These are phyloP conservation scores for Knufia fluminis DNA, from an alignment of 2,329 filamentous ascomycete genomes.

Conservation along the genomic window DNA sequence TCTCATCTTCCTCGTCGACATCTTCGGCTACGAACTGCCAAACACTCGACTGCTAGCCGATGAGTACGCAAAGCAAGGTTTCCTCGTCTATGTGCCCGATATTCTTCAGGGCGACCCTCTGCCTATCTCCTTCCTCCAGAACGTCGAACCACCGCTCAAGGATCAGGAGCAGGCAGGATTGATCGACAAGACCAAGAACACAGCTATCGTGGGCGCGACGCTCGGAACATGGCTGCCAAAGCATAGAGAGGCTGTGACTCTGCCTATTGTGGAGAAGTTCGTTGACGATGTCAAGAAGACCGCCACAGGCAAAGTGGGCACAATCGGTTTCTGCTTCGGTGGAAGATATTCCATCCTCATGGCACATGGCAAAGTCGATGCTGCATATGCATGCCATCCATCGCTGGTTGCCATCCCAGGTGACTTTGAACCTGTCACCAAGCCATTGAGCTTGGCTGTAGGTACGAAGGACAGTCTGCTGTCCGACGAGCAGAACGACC, in stretches of 20 bases:
- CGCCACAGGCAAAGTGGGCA: constrained; percentile 37
- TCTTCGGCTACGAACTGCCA: constrained; percentile 42
- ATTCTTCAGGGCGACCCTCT: constrained; percentile 32
- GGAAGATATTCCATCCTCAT: constrained; percentile 33
- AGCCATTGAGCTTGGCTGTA: constrained; percentile 34
- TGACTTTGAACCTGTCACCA: constrained; percentile 33
- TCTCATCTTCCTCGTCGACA: constrained; percentile 40
- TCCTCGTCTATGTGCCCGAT: constrained; percentile 39
- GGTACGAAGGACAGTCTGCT: constrained; percentile 36
- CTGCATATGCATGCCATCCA: constrained; percentile 35
- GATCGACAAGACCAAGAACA: constrained; percentile 33
- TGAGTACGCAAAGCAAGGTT: constrained; percentile 38
- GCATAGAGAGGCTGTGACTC: constrained; percentile 35
- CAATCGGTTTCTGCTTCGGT: constrained; percentile 43
- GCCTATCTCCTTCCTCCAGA: constrained; percentile 32
- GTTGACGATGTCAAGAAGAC: constrained; percentile 31
- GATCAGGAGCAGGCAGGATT: constrained; percentile 30
- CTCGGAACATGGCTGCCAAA: constrained; percentile 36
- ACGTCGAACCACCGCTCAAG: constrained; percentile 35
- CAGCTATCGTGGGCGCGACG: constrained; percentile 33
- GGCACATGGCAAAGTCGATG: constrained; percentile 31
- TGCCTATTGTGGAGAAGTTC: constrained; percentile 37
- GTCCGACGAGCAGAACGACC: constrained; percentile 29
- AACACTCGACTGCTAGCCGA: constrained; percentile 41
- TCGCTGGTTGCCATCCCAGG: constrained; percentile 33